Percentiles rank a stretch among this genome's conserved stretches.
These are phyloP conservation scores for Monarda citriodora DNA, from an alignment of 305 asterid species.

Conservation along the genomic window DNA sequence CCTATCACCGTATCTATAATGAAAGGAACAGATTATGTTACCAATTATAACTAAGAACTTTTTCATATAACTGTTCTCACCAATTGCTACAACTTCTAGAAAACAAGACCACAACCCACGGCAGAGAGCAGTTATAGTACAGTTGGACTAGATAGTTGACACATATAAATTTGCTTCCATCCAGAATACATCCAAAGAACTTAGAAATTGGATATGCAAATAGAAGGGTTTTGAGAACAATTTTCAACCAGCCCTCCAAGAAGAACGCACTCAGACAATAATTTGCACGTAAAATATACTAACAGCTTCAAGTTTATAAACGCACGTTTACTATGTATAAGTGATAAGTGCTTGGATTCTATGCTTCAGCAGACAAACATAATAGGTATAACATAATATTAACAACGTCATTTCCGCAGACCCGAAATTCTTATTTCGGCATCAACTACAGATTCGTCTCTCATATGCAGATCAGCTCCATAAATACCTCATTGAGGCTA, in stretches of 20 bases:
- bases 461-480: conserved; percentile 13
- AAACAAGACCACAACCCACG: neutral
- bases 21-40: conserved; percentile 3
- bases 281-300: neutral
- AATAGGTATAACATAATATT: neutral
- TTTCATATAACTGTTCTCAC: conserved; percentile 1
- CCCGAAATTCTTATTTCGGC: neutral
- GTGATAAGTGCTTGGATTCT: conserved; percentile 2
- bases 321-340: conserved; percentile 1
- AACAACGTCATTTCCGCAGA: conserved; percentile 5
- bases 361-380: conserved; percentile 7
- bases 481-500: conserved; percentile 2
- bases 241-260: neutral
- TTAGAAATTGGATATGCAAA: conserved; percentile 10
- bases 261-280: conserved; percentile 2
- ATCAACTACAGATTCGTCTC: conserved; percentile 1
- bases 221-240: conserved; percentile 7
- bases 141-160: neutral
- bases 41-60: neutral
- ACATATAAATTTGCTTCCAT: neutral
- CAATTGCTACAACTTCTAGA: neutral
- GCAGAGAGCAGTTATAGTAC: neutral
- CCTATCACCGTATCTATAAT: conserved; percentile 3
- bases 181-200: conserved; percentile 4
- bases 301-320: neutral